phyloP scores from a whole-genome alignment of 345 rosid species.

The Turnera subulata region DNA sequence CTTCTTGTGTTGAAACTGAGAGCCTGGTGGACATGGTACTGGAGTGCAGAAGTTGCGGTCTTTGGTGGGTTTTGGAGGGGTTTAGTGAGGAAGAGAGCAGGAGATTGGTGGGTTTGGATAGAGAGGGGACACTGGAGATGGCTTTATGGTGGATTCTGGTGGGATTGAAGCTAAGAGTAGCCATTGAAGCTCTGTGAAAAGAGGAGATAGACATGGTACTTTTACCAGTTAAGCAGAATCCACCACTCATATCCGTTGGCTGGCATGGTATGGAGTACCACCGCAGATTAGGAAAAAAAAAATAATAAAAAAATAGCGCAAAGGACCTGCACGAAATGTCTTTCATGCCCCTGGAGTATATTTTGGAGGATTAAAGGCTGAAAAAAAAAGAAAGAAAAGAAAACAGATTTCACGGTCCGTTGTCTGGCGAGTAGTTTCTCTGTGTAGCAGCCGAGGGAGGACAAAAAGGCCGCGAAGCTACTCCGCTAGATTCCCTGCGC shows the following conservation, averaged over 20 bases:
- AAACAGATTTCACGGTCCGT: no score
- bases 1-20: constrained; percentile 46
- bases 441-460: no score
- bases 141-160: constrained; percentile 44
- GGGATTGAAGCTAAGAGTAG: constrained; percentile 70
- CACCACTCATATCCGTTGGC: constrained; percentile 27
- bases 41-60: constrained; percentile 31
- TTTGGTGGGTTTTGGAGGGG: constrained; percentile 15
- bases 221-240: constrained; percentile 18
- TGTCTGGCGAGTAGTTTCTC: no score
- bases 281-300: no score
- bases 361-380: no score
- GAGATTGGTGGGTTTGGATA: constrained; percentile 32
- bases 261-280: no score
- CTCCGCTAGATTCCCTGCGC: no score
- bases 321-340: no score
- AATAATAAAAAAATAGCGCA: no score
- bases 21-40: constrained; percentile 39
- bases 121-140: constrained; percentile 29
- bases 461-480: no score
- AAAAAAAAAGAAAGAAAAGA: no score
- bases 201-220: constrained; percentile 17
- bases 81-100: constrained; percentile 23
- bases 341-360: no score
- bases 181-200: constrained; percentile 43